Base-by-base conservation (phyloP, 1,284 basidiomycete genomes). In the Ustilago curta region DNA sequence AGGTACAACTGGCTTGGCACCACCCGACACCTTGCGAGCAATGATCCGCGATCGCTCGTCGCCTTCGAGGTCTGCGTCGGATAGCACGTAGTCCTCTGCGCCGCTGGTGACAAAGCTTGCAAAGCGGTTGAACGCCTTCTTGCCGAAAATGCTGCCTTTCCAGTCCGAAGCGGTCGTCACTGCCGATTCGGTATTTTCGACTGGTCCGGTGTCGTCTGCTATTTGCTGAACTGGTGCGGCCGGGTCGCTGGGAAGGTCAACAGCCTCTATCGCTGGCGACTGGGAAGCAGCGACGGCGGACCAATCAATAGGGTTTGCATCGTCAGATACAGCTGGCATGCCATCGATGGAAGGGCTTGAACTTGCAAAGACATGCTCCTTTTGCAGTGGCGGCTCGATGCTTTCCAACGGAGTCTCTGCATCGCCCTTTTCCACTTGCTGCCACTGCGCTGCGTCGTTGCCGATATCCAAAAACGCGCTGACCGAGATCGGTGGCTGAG, bases 91-190 rank as follows among this genome's bases (percentile, higher is more conserved):
- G 61, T 91, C 90, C 82, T 94, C 93, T 8, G 92, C 92, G 42
- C 93, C 92, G 67, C 90, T 92, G 1, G 91, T 92, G 21, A 94
- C 93, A 81, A 93, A 94, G 70, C 88, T 90, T 0, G 91, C 92
- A 86, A 93, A 94, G 19, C 92, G 88, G 82, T 94, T 93, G 60
- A 93, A 85, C 52, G 89, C 89, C 85, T 90, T 91, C 6, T 91
- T 91, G 25, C 92, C 90, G 1, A 93, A 88, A 0, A 93, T 48
- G 48, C 70, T 67, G 32, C 61, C 70, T 29, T 59, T 67, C 73
- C 73, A 71, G 23, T 69, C 61, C 5, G 66, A 58, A 14, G 35
- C n/a, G 7, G 53, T n/a, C 19, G 53, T 27, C 23, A 43, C 16
- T 12, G 47, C 44, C 14, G 49, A 35, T 37, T 51, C 42, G 14